Percentiles rank a stretch among this genome's conserved stretches.
Evolutionary conservation across 2,329 filamentous ascomycete genomes (phyloP).

Genomic region (Chaetomium globosum): DNA sequence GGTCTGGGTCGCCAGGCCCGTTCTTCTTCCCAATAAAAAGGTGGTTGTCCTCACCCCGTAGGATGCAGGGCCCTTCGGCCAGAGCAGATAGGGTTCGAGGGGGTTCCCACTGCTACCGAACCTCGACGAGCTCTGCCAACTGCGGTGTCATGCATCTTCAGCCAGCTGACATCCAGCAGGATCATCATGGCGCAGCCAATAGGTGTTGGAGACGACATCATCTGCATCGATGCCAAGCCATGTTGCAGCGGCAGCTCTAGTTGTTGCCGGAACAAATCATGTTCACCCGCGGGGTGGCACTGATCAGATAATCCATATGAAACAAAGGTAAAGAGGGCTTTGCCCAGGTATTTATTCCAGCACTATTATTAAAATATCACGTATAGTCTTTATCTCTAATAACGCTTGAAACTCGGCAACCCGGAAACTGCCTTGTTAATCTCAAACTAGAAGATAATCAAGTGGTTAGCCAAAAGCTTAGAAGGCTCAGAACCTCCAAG

Average conservation of each 20-base stretch:
- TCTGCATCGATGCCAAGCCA: background rate
- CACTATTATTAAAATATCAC: too few species aligned
- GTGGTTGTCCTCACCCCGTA: background rate
- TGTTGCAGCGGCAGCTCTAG: background rate
- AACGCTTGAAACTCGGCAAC: too few species aligned
- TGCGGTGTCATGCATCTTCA: background rate
- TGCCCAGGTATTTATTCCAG: too few species aligned
- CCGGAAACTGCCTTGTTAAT: too few species aligned
- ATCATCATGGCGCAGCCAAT: background rate
- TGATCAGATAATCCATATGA: background rate
- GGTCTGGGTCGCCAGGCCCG: background rate
- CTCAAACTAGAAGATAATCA: too few species aligned
- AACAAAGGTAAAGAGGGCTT: too few species aligned
- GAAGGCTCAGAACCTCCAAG: too few species aligned
- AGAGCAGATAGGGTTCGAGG: background rate
- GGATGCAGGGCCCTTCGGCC: slow-evolving; percentile 3
- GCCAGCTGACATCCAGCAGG: background rate
- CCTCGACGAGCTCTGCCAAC: background rate
- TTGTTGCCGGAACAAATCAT: background rate
- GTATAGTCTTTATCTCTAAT: too few species aligned
- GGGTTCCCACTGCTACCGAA: background rate
- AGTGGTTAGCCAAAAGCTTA: too few species aligned
- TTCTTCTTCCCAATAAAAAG: background rate
- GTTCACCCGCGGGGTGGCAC: too few species aligned
- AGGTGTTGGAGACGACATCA: background rate